phyloP scores from a whole-genome alignment of 163 green algal genomes.

The Chlorella variabilis region DNA sequence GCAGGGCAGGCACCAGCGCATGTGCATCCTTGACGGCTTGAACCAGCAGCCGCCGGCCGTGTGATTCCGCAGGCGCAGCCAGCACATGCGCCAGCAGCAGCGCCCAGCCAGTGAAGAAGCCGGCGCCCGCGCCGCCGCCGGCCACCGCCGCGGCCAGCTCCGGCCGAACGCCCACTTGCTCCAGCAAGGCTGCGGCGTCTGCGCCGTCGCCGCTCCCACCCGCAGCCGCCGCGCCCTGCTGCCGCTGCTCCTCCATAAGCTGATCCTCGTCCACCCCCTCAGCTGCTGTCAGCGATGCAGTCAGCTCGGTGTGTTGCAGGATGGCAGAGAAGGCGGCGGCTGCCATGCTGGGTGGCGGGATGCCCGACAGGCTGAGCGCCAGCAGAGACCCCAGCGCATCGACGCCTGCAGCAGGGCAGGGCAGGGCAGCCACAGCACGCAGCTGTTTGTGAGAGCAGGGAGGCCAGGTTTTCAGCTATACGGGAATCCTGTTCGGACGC shows the following conservation, averaged over 20 bases:
- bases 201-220: not conserved
- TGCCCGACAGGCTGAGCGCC: constrained; percentile 35
- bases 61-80: constrained; percentile 25
- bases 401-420: constrained; percentile 10
- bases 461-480: no score
- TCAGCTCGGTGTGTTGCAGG: constrained; percentile 54
- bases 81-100: constrained; percentile 71
- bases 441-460: no score
- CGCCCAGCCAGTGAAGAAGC: constrained; percentile 64
- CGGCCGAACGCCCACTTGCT: constrained; percentile 51
- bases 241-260: constrained; percentile 13
- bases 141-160: constrained; percentile 57
- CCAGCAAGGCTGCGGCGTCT: constrained; percentile 40
- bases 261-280: constrained; percentile 32
- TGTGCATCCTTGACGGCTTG: constrained; percentile 59
- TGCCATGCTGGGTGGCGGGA: not conserved
- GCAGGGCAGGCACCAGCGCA: constrained; percentile 56
- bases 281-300: constrained; percentile 45
- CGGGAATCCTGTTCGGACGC: no score
- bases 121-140: not conserved
- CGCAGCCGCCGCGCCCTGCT: not conserved
- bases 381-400: constrained; percentile 50
- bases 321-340: constrained; percentile 55
- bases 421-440: no score
- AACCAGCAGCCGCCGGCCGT: constrained; percentile 45